These are phyloP conservation scores for Spinacia oleracea DNA, from an alignment of 179 eudicot species.

Conservation along the genomic window DNA sequence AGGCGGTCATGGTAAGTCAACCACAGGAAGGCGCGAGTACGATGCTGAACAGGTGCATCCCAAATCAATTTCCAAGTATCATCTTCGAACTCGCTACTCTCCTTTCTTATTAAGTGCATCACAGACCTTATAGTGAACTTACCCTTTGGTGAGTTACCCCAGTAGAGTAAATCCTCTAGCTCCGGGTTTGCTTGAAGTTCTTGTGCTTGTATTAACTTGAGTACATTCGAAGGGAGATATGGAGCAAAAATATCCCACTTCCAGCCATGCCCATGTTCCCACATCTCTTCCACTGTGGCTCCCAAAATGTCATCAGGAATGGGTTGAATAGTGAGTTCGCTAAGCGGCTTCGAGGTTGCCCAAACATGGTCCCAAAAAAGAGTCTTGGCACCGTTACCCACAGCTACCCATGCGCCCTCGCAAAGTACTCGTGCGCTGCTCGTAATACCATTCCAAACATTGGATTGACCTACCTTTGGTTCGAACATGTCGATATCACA, in stretches of 20 bases:
- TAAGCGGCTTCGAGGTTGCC: neutral
- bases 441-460: neutral
- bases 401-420: neutral
- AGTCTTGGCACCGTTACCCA: neutral
- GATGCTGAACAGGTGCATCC: no score
- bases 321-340: rapidly evolving
- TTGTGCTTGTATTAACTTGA: neutral
- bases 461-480: neutral
- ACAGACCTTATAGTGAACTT: neutral
- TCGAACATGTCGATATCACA: neutral
- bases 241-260: neutral
- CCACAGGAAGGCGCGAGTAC: no score
- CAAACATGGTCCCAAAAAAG: neutral
- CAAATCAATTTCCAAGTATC: neutral
- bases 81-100: rapidly evolving
- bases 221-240: neutral
- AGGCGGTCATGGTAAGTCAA: no score
- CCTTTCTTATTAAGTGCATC: neutral
- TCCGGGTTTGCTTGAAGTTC: neutral
- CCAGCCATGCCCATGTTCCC: neutral
- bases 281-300: neutral
- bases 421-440: neutral
- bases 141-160: neutral
- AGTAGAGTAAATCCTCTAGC: neutral
- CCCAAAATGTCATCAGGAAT: neutral